Percentiles rank a stretch among this genome's conserved stretches.
phyloP scores from a whole-genome alignment of 2,329 filamentous ascomycete species.

The Corinectria fuckeliana region DNA sequence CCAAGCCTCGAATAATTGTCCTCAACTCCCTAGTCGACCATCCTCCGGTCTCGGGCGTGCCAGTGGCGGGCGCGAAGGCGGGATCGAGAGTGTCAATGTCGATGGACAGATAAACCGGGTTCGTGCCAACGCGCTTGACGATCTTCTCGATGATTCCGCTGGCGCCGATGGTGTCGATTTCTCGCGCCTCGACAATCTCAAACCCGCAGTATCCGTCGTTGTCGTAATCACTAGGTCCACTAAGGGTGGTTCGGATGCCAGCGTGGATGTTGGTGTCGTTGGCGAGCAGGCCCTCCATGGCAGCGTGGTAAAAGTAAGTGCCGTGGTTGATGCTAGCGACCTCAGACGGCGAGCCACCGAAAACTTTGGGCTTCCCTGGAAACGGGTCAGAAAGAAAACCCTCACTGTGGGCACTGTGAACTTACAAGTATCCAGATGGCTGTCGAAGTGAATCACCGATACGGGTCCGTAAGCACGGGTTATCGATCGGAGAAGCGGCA shows the following conservation, averaged over 20 bases:
- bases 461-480: slow-evolving; percentile 67
- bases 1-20: slow-evolving; percentile 73
- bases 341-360: slow-evolving; percentile 79
- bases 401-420: not conserved
- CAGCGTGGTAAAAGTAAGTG: slow-evolving; percentile 86
- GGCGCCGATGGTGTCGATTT: slow-evolving; percentile 59
- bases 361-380: slow-evolving; percentile 82
- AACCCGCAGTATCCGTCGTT: slow-evolving; percentile 78
- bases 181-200: slow-evolving; percentile 75
- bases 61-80: slow-evolving; percentile 77
- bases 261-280: slow-evolving; percentile 90
- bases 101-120: slow-evolving; percentile 81
- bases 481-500: slow-evolving; percentile 65
- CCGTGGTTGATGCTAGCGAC: slow-evolving; percentile 84
- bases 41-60: slow-evolving; percentile 77
- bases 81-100: slow-evolving; percentile 88
- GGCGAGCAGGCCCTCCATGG: slow-evolving; percentile 76
- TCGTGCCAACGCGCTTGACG: slow-evolving; percentile 73
- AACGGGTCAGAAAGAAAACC: slow-evolving; percentile 13
- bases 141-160: slow-evolving; percentile 83
- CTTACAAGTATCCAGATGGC: slow-evolving; percentile 71
- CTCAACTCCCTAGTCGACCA: slow-evolving; percentile 77
- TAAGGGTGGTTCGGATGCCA: slow-evolving; percentile 82
- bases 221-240: slow-evolving; percentile 71
- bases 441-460: slow-evolving; percentile 68